phyloP scores from a whole-genome alignment of 176 grass and related monocot genomes.

The Puya raimondii region DNA sequence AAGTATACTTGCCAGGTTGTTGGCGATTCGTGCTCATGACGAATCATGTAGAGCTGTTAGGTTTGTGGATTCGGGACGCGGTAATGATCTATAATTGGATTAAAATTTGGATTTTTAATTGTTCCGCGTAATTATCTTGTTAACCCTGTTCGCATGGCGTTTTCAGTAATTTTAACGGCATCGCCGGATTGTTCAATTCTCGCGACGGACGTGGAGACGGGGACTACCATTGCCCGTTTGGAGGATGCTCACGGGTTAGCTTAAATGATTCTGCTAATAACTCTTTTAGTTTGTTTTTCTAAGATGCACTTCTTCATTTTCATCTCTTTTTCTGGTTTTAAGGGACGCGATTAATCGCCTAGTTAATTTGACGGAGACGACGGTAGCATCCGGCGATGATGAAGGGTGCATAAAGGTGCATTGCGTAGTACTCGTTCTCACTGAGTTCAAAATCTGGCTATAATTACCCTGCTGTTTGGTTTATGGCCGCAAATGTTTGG shows the following conservation, averaged over 20 bases:
- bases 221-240: constrained; percentile 55
- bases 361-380: constrained; percentile 78
- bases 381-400: constrained; percentile 80
- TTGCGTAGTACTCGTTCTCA: constrained; percentile 1
- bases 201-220: constrained; percentile 60
- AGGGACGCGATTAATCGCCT: constrained; percentile 72
- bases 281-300: constrained; percentile 3
- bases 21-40: constrained; percentile 43
- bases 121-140: background rate
- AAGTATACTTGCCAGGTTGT: constrained; percentile 9
- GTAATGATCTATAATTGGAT: constrained; percentile 28
- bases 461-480: background rate
- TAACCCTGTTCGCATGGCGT: background rate
- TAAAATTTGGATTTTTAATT: background rate
- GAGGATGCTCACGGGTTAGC: constrained; percentile 66
- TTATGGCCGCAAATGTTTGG: background rate
- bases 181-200: constrained; percentile 73
- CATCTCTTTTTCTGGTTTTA: constrained; percentile 9
- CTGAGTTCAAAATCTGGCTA: constrained; percentile 1
- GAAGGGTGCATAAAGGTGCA: constrained; percentile 89
- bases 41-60: constrained; percentile 82
- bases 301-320: constrained; percentile 5
- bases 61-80: constrained; percentile 69
- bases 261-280: background rate
- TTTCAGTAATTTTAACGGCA: constrained; percentile 65